Evolutionary conservation across 1,284 basidiomycete species (phyloP), one percentile per base, ranked within the genome.

Genomic region (Blastosporella zonata): DNA sequence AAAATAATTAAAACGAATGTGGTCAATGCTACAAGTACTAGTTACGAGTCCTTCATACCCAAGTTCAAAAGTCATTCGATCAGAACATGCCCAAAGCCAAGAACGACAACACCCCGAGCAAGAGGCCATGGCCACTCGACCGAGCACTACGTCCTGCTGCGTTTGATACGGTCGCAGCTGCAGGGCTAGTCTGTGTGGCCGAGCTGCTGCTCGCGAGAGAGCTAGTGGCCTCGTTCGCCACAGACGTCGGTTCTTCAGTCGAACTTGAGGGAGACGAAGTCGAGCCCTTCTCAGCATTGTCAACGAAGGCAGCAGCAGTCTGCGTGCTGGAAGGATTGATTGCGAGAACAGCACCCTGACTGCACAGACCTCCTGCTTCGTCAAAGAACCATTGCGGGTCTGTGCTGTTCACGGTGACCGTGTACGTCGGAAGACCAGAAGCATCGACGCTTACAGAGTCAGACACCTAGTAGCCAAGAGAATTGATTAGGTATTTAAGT

Each of bases 381-480:
- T 70, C 68, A 46, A 67, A 70, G 58, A 69, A 65, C 69, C 68
- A 69, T 25, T 65, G 52, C 3, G 68, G 62, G 17, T 66, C 55
- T 10, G 63, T 66, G 56, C 57, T 56, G 45, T 67, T 70, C 28
- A 70, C 60, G 2, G 58, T 54, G 7, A 69, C 37, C 22, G 47
- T 43, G 15, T 61, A 59, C n/a, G 41, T 55, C 3, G 69, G 67
- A 27, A 70, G 58, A 18, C 59, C 62, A 12, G 64, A 59, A n/a
- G 62, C 65, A 49, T 68, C 67, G 39, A 71, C 65, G 2, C 45
- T 44, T 28, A 65, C 47, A 38, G 53, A 56, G 47, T 67, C 62
- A 13, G 61, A 49, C 4, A 69, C 65, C 68, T 69, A 46, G 29
- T 18, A 22, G 29, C 8, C 1, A 23, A 22, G 13, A 33, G 2